Percentiles rank a stretch among this genome's conserved stretches.
These are phyloP conservation scores for Coniochaeta sp. DNA, from an alignment of 2,329 filamentous ascomycete species.

Conservation along the genomic window DNA sequence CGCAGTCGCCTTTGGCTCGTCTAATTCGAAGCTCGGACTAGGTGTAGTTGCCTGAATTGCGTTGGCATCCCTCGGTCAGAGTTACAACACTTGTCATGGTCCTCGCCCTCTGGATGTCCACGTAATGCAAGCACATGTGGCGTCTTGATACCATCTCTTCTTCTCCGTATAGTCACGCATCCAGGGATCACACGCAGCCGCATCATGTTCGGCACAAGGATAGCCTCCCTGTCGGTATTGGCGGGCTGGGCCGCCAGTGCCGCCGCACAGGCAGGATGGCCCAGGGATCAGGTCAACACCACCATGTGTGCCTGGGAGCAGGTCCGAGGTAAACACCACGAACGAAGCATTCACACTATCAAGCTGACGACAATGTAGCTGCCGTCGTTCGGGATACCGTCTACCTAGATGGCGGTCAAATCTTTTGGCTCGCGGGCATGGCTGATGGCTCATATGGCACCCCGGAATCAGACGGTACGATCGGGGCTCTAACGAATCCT, in stretches of 20 bases:
- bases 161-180: background rate
- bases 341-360: slow-evolving; percentile 14
- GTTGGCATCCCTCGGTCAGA: background rate
- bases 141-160: background rate
- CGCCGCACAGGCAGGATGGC: slow-evolving; percentile 40
- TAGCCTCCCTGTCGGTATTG: slow-evolving; percentile 19
- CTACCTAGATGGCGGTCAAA: slow-evolving; percentile 57
- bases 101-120: background rate
- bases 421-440: slow-evolving; percentile 46
- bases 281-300: slow-evolving; percentile 43
- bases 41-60: background rate
- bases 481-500: slow-evolving; percentile 6
- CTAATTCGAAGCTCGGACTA: background rate
- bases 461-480: slow-evolving; percentile 33
- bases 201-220: slow-evolving; percentile 21
- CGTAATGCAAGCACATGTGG: background rate
- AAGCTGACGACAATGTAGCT: slow-evolving; percentile 28
- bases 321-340: slow-evolving; percentile 28
- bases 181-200: background rate
- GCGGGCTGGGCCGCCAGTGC: slow-evolving; percentile 20
- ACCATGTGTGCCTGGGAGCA: slow-evolving; percentile 53
- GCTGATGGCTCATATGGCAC: slow-evolving; percentile 30
- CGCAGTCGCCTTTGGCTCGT: background rate
- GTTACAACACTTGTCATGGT: background rate
- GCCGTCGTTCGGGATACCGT: slow-evolving; percentile 53